Conservation (phyloP, 768 basidiomycete species). For the Lactarius indigo region DNA sequence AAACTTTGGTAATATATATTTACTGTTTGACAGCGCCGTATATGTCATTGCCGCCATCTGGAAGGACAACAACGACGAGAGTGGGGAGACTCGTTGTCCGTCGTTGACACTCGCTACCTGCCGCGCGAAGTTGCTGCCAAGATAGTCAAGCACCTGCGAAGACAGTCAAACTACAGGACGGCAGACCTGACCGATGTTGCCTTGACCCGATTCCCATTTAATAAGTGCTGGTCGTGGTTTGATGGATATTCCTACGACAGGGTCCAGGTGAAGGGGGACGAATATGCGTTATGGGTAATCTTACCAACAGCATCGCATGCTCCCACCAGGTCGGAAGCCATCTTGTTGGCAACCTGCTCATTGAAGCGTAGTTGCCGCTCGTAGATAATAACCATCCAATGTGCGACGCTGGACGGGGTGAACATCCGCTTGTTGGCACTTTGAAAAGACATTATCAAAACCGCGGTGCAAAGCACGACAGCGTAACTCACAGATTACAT, state of each 20-base stretch:
- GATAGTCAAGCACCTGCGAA: not conserved
- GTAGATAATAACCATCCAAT: conserved; percentile 68
- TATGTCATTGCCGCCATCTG: conserved; percentile 71
- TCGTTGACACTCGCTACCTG: conserved; percentile 45
- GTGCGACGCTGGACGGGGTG: conserved; percentile 46
- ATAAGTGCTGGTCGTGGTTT: conserved; percentile 42
- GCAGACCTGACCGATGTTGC: conserved; percentile 36
- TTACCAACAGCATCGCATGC: conserved; percentile 57
- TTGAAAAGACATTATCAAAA: conserved; percentile 1
- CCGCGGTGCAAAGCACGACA: no score
- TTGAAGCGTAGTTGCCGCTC: conserved; percentile 59
- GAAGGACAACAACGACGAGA: conserved; percentile 65
- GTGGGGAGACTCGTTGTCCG: conserved; percentile 45
- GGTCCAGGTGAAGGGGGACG: not conserved
- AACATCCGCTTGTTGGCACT: conserved; percentile 75
- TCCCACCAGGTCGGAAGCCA: conserved; percentile 50
- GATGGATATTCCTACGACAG: conserved; percentile 53
- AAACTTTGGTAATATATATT: conserved; percentile 29
- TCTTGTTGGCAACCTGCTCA: conserved; percentile 43
- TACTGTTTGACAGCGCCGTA: conserved; percentile 80
- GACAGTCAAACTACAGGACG: not conserved
- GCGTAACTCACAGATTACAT: conserved; percentile 67
- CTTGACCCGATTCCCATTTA: conserved; percentile 57
- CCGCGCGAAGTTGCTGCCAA: conserved; percentile 44
- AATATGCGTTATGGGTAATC: conserved; percentile 28